Conservation (phyloP, 176 grass and related monocot genomes). For the Sorghum bicolor region Sorghum_bicolor_NCBIv3 NC_012873.2:4134501-4135000, state of each 20-base stretch:
- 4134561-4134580: conserved; percentile 76
- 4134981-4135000: neutral
- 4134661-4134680: conserved; percentile 9
- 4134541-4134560: conserved; percentile 82
- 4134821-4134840: neutral
- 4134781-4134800: conserved; percentile 20
- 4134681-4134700: conserved; percentile 1
- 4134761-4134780: neutral
- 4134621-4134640: conserved; percentile 26
- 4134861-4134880: neutral
- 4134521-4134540: conserved; percentile 73
- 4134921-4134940: neutral
- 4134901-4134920: neutral
- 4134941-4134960: conserved; percentile 23
- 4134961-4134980: conserved; percentile 4
- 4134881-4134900: neutral
- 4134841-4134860: neutral
- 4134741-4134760: conserved; percentile 21
- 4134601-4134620: conserved; percentile 69
- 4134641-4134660: conserved; percentile 17
- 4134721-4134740: conserved; percentile 1
- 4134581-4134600: conserved; percentile 94
- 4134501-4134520: conserved; percentile 74
- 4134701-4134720: neutral
- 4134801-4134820: neutral